Evolutionary conservation across 768 basidiomycete species (phyloP), one percentile per base, ranked within the genome.

Genomic region (Harrya chromipes): DNA sequence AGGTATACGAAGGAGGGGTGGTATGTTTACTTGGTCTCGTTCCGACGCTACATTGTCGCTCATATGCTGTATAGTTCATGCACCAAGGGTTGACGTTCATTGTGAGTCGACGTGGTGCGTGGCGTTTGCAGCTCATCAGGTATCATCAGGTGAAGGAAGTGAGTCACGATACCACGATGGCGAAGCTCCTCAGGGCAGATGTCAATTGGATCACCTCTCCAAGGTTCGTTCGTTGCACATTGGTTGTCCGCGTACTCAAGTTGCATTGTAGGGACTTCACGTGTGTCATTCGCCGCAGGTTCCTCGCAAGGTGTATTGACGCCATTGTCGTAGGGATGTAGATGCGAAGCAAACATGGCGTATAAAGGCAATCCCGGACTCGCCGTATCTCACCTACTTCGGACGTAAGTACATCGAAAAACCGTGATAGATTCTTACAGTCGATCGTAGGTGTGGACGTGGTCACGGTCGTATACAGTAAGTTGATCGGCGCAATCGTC

Each of bases 1-100:
- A 94, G 66, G 70, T 89, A 9, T 95, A 94, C 59, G 91, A 94
- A 69, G 93, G 92, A 12, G 91, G 84, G 4, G 83, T 94, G 53
- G 88, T 89, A 65, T 17, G 55, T 74, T 72, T 27, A 7, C 37
- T 47, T 58, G 33, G 10, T 49, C 34, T 37, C 42, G 17, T 24
- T 37, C 26, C 20, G 12, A 13, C 5, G 19, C 21, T 16, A 26
- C 26, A 16, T 35, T 14, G 5, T 39, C 16, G 35, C 55, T 56
- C 17, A 66, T 29, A 11, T 31, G 11, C 20, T 16, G 29, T 26
- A 13, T 43, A 91, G 86, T 95, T 90, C 67, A 82, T 94, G 68
- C 91, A 94, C 60, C 92, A 93, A 71, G 92, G 93, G 4, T 55
- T 83, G 52, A 83, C 89, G 0, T 94, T 83, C 64, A 74, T 94